These are phyloP conservation scores for Themeda triandra DNA, from an alignment of 176 grass and related monocot species.

Conservation along the genomic window DNA sequence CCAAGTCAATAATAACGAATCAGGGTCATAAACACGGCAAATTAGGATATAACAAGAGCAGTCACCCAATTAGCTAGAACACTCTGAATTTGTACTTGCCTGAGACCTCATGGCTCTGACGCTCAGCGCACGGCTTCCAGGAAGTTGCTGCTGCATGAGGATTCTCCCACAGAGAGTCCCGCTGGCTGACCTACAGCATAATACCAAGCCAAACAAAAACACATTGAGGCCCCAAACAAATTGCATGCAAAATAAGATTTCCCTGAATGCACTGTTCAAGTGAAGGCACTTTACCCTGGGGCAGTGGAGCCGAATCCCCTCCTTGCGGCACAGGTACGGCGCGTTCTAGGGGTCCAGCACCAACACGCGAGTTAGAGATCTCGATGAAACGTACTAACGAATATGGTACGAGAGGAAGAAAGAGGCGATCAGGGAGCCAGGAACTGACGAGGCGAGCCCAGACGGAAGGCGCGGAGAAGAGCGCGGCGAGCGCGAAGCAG, in stretches of 20 bases:
- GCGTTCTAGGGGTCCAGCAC: slow-evolving; percentile 53
- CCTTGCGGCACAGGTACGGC: slow-evolving; percentile 89
- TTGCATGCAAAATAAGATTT: neutral
- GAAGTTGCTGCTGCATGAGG: slow-evolving; percentile 65
- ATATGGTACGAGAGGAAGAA: slow-evolving; percentile 25
- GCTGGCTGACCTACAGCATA: slow-evolving; percentile 45
- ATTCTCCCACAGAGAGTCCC: slow-evolving; percentile 90
- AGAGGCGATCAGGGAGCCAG: neutral
- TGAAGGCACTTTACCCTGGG: slow-evolving; percentile 50
- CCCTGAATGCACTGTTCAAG: neutral
- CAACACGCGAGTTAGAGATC: slow-evolving; percentile 12
- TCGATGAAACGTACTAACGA: neutral
- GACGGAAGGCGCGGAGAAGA: slow-evolving; percentile 57
- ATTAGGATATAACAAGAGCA: neutral
- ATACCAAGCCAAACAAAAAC: slow-evolving; percentile 20
- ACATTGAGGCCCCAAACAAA: neutral
- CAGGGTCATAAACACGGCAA: neutral
- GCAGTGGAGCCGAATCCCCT: slow-evolving; percentile 86
- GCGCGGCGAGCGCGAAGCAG: slow-evolving; percentile 35
- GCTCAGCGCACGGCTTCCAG: slow-evolving; percentile 94
- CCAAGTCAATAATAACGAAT: neutral
- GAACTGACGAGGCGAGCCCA: slow-evolving; percentile 79
- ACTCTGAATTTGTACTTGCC: slow-evolving; percentile 40
- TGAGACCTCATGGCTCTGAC: slow-evolving; percentile 52
- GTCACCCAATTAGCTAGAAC: neutral